Evolutionary conservation across 148 eudicot species (phyloP), one percentile per base, ranked within the genome.

Genomic region (Heliamphora exappendiculata): DNA sequence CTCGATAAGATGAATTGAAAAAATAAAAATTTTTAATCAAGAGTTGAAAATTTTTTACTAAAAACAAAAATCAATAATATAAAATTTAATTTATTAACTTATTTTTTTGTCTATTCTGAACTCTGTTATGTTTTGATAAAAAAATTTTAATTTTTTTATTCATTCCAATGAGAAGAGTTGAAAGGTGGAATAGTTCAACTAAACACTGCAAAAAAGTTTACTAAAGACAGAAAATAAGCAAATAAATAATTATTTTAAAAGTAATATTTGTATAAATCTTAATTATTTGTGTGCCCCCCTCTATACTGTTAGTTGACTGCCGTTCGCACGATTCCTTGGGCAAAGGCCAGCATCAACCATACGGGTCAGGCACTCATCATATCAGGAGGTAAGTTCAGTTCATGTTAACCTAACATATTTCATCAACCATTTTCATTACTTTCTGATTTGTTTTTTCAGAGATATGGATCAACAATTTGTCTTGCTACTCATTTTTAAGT

Each of bases 321-420:
- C 62, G 84, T 82, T 78, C 94, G 93, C 33, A 76, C 20, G 65
- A 63, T 90, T 83, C 95, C 98, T 59, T 94, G 98, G 98, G 98
- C 98, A 14, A 94, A 94, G 87, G 89, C 93, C 67, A 88, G 91
- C 84, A 83, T 94, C 74, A 94, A 94, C 74, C 84, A 94, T 74
- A 91, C 95, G 65, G 98, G 85, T 64, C 95, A 94, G 81, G 95
- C 98, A 55, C 95, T 94, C 78, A 89, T 94, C 78, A 91, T 94
- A 76, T 91, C 98, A 74, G 93, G 85, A 66, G 96, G 98, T 91
- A 77, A 26, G 74, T 1, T 78, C 24, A 8, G 44, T 0, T 4
- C 10, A 14, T 7, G 17, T 34, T 7, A 45, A 53, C 17, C 9
- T 72, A 72, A 19, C 34, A 36, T 36, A 33, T 7, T 66, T 19